Percentiles rank a stretch among this genome's conserved stretches.
These are phyloP conservation scores for Arabidopsis lyrata DNA, from an alignment of 441 rosid species.

Conservation along the genomic window DNA sequence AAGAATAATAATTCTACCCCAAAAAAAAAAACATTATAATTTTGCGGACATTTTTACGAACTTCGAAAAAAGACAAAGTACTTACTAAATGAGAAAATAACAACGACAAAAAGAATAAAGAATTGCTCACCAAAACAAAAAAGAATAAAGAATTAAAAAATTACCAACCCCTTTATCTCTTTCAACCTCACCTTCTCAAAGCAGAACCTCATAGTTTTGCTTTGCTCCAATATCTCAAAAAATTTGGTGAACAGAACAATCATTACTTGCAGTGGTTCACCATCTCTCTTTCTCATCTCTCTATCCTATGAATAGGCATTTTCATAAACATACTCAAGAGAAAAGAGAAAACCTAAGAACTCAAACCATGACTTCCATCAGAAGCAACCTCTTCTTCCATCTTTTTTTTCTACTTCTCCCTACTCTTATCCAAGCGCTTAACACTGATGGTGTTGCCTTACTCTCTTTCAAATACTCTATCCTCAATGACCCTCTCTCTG, in stretches of 20 bases:
- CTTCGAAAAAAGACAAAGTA: conserved; percentile 23
- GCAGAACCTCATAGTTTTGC: conserved; percentile 29
- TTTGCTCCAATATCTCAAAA: conserved; percentile 36
- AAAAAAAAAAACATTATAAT: background rate
- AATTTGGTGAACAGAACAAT: conserved; percentile 68
- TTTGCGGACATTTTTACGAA: conserved; percentile 28
- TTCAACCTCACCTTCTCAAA: conserved; percentile 24
- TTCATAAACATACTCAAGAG: conserved; percentile 36
- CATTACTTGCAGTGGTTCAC: conserved; percentile 59
- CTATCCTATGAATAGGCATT: conserved; percentile 47
- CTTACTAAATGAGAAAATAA: conserved; percentile 32
- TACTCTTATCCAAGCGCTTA: conserved; percentile 57
- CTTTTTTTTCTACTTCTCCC: conserved; percentile 42
- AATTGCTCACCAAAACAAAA: no score
- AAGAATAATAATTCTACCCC: background rate
- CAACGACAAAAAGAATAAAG: conserved; percentile 33
- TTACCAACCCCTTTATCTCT: conserved; percentile 29
- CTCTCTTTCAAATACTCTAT: conserved; percentile 85
- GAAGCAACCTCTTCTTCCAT: conserved; percentile 36
- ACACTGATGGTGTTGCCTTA: conserved; percentile 67
- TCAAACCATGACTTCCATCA: conserved; percentile 48
- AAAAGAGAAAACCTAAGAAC: conserved; percentile 32
- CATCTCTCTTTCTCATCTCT: conserved; percentile 44
- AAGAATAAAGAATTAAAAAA: conserved; percentile 5
- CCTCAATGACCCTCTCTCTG: conserved; percentile 71